These are phyloP conservation scores for Dactylorhiza incarnata DNA, from an alignment of 106 monocot species.

Conservation along the genomic window DNA sequence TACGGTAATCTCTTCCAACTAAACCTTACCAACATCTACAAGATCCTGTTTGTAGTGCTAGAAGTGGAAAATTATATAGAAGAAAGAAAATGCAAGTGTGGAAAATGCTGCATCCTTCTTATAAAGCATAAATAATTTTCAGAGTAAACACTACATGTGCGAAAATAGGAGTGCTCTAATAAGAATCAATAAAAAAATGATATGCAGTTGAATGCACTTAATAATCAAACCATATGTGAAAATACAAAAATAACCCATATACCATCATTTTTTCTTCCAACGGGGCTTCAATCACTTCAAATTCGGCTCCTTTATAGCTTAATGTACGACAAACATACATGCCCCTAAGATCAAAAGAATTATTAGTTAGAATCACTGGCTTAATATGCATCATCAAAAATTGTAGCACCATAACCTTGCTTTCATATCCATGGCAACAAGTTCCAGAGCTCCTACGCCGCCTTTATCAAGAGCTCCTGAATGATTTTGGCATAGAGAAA, in stretches of 20 bases:
- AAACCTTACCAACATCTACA: background rate
- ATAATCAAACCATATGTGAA: background rate
- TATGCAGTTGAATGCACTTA: background rate
- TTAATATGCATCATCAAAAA: background rate
- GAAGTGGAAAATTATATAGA: background rate
- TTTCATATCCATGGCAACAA: slow-evolving; percentile 99
- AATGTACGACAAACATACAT: slow-evolving; percentile 98
- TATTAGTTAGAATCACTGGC: background rate
- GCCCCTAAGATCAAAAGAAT: slow-evolving; percentile 47
- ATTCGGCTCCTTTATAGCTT: slow-evolving; percentile 89
- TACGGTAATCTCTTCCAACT: background rate
- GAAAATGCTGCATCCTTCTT: background rate
- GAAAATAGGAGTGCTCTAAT: background rate
- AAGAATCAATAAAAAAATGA: background rate
- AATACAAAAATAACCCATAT: slow-evolving; percentile 3
- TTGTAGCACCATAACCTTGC: slow-evolving; percentile 52
- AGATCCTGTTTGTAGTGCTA: background rate
- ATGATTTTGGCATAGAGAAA: slow-evolving; percentile 10
- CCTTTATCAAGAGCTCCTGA: slow-evolving; percentile 95
- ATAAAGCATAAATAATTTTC: background rate
- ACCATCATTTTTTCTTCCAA: slow-evolving; percentile 96
- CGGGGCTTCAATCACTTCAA: slow-evolving; percentile 93
- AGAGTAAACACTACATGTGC: background rate
- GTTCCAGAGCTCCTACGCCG: slow-evolving; percentile 96
- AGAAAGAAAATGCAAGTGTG: background rate